A percentile compares a stretch with the other conserved stretches of the same genome.
Evolutionary conservation across 2,329 filamentous ascomycete species (phyloP).

Genomic region (Xylaria sp.): DNA sequence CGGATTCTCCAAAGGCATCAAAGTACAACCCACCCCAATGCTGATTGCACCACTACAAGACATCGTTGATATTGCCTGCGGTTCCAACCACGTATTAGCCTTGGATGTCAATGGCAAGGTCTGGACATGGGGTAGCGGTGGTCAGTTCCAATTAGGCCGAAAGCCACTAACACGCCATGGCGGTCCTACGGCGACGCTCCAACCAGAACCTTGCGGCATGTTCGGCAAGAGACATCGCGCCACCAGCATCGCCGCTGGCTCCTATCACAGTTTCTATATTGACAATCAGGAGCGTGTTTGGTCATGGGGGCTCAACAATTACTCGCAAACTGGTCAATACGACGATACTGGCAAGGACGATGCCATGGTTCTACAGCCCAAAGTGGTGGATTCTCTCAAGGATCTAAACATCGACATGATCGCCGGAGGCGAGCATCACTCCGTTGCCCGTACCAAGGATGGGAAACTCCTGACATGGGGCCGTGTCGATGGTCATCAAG

Average conservation of each 20-base stretch:
- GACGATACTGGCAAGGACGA: constrained; percentile 74
- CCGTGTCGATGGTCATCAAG: constrained; percentile 60
- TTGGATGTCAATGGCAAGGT: constrained; percentile 77
- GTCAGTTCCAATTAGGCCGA: constrained; percentile 77
- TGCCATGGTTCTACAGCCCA: constrained; percentile 77
- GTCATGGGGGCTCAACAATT: constrained; percentile 79
- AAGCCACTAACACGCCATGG: constrained; percentile 59
- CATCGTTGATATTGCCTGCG: constrained; percentile 70
- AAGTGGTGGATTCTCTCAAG: constrained; percentile 72
- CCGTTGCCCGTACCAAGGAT: constrained; percentile 58
- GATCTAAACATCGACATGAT: constrained; percentile 74
- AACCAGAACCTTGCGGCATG: constrained; percentile 55
- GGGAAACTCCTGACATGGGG: constrained; percentile 61
- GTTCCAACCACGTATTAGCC: constrained; percentile 75
- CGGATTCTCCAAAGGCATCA: constrained; percentile 67
- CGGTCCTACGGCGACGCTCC: constrained; percentile 46
- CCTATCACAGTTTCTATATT: constrained; percentile 78
- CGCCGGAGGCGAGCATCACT: constrained; percentile 77
- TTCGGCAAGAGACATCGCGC: constrained; percentile 65
- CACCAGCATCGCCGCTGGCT: constrained; percentile 67
- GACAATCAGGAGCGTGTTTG: constrained; percentile 73
- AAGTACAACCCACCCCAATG: constrained; percentile 59
- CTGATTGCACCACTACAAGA: constrained; percentile 69
- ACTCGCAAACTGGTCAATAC: constrained; percentile 73
- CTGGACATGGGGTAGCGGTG: constrained; percentile 83